phyloP scores from a whole-genome alignment of 179 eudicot genomes.

The Silene vulgaris region DNA sequence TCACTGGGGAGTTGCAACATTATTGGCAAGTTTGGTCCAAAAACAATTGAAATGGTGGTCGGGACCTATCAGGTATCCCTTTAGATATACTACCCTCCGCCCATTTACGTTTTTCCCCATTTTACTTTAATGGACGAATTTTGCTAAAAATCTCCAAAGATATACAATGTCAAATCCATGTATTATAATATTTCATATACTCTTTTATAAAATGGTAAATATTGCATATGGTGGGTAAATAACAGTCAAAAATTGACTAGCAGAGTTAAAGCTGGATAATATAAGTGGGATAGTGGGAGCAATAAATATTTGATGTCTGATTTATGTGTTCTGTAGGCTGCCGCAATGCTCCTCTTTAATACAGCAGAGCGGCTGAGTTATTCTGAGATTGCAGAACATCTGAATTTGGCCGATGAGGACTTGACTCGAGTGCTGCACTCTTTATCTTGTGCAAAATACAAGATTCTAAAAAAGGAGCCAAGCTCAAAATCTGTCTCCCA shows the following conservation, averaged over 20 bases:
- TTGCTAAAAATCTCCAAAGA: too few relatives aligned
- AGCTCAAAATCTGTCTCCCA: slow-evolving; percentile 35
- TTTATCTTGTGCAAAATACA: slow-evolving; percentile 56
- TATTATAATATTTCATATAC: too few relatives aligned
- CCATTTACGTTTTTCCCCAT: too few relatives aligned
- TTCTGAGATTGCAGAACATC: slow-evolving; percentile 42
- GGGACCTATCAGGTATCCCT: slow-evolving; percentile 57
- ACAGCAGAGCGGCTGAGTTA: slow-evolving; percentile 49
- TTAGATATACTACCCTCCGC: background rate
- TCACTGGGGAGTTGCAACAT: slow-evolving; percentile 57
- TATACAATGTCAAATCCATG: too few relatives aligned
- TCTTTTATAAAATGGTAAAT: too few relatives aligned
- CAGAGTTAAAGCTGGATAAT: too few relatives aligned
- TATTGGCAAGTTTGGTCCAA: slow-evolving; percentile 48
- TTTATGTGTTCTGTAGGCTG: slow-evolving; percentile 38
- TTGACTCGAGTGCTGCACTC: slow-evolving; percentile 53
- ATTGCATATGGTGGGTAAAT: too few relatives aligned
- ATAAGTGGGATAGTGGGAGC: too few relatives aligned
- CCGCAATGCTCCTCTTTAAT: slow-evolving; percentile 55
- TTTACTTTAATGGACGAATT: too few relatives aligned
- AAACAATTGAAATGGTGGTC: slow-evolving; percentile 52
- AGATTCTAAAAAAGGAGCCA: slow-evolving; percentile 52
- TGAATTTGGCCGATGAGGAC: slow-evolving; percentile 50
- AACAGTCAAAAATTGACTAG: too few relatives aligned
- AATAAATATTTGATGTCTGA: background rate